Evolutionary conservation across 768 basidiomycete species (phyloP).

Genomic region (Mycena olivaceomarginata): DNA sequence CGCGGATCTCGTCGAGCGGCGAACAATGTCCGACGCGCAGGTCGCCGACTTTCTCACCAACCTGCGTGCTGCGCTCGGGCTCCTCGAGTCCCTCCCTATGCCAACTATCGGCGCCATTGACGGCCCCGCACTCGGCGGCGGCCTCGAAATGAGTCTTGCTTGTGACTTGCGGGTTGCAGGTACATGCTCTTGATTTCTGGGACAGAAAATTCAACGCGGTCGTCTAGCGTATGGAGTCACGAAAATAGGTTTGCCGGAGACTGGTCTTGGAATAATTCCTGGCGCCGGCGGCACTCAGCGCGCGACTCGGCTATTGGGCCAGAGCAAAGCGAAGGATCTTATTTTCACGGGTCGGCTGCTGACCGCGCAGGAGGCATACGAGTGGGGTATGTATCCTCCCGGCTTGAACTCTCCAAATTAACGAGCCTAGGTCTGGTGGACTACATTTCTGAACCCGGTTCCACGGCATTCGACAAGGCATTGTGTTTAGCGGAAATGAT

Average conservation of each 20-base stretch:
- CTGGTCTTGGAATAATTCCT: slow-evolving; percentile 87
- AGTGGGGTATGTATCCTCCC: slow-evolving; percentile 73
- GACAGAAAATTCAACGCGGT: not conserved
- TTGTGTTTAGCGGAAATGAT: slow-evolving; percentile 82
- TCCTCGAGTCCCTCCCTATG: slow-evolving; percentile 89
- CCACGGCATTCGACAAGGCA: slow-evolving; percentile 82
- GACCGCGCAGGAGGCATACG: slow-evolving; percentile 79
- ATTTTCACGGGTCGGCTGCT: slow-evolving; percentile 89
- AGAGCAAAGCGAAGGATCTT: slow-evolving; percentile 89
- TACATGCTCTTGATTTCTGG: slow-evolving; percentile 52
- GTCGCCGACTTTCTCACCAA: slow-evolving; percentile 87
- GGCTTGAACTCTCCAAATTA: slow-evolving; percentile 17
- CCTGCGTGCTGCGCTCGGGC: slow-evolving; percentile 81
- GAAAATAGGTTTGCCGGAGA: slow-evolving; percentile 94
- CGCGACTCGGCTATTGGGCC: slow-evolving; percentile 84
- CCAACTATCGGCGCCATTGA: slow-evolving; percentile 96
- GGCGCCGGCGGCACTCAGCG: slow-evolving; percentile 95
- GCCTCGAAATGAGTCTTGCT: slow-evolving; percentile 89
- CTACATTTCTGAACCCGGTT: slow-evolving; percentile 79
- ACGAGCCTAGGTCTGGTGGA: slow-evolving; percentile 82
- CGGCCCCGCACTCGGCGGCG: slow-evolving; percentile 95
- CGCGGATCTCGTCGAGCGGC: slow-evolving; percentile 91
- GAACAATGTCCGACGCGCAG: slow-evolving; percentile 85
- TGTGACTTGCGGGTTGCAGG: slow-evolving; percentile 95
- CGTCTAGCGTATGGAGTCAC: slow-evolving; percentile 67